Evolutionary conservation across 495 filamentous ascomycete genomes (phyloP).

Genomic region (Tuber melanosporum): DNA sequence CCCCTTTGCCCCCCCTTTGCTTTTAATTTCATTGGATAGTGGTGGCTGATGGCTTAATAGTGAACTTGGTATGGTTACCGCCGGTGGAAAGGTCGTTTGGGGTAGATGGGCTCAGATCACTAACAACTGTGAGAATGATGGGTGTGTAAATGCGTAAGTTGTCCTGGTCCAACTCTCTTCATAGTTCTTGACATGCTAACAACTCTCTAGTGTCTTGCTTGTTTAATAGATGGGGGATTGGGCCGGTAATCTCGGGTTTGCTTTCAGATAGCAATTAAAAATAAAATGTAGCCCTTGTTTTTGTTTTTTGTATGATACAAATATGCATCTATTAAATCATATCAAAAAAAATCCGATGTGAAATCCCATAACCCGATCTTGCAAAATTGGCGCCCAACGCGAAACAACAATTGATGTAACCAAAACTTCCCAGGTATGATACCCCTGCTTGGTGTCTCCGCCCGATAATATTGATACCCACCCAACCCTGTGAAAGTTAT

Average conservation of each 20-base stretch:
- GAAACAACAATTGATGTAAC: not conserved
- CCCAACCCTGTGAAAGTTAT: not conserved
- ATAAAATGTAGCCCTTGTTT: not conserved
- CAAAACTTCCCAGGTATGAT: not conserved
- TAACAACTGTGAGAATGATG: slow-evolving; percentile 73
- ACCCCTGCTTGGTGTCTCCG: not conserved
- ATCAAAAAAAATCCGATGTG: not conserved
- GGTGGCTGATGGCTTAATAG: slow-evolving; percentile 21
- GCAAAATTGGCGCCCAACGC: not conserved
- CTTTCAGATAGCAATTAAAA: not conserved
- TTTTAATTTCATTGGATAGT: not conserved
- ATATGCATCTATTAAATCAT: not conserved
- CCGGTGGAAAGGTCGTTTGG: slow-evolving; percentile 90
- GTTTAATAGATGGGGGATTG: not conserved
- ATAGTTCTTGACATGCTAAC: not conserved
- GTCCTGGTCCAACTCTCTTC: not conserved
- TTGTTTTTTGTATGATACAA: not conserved
- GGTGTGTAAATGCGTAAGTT: slow-evolving; percentile 62
- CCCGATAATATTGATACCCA: not conserved
- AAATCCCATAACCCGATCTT: not conserved
- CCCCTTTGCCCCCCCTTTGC: not conserved
- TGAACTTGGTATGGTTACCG: slow-evolving; percentile 87
- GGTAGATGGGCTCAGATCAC: slow-evolving; percentile 74
- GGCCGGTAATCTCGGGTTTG: not conserved
- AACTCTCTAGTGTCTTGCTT: not conserved